These are phyloP conservation scores for Trichoderma gamsii DNA, from an alignment of 495 filamentous ascomycete species.

Conservation along the genomic window DNA sequence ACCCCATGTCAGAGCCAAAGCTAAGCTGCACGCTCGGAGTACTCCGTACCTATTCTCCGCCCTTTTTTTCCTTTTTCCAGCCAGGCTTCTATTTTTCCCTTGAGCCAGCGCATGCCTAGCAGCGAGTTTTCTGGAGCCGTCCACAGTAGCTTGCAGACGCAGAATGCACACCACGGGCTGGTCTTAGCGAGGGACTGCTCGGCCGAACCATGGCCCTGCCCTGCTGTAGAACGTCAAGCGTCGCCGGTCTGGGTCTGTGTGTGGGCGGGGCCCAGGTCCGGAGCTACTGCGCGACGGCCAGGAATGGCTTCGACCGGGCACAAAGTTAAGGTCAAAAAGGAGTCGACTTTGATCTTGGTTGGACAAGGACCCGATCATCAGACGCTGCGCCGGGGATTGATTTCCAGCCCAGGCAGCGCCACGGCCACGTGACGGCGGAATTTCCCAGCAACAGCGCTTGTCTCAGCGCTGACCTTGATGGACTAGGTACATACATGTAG, in stretches of 20 bases:
- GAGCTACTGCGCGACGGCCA: not conserved
- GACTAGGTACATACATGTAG: too few relatives aligned
- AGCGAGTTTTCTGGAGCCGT: not conserved
- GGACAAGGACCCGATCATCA: not conserved
- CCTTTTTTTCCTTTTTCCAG: not conserved
- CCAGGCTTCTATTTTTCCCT: not conserved
- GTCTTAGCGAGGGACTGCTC: not conserved
- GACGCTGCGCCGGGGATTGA: not conserved
- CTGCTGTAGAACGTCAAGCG: not conserved
- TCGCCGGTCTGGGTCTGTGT: not conserved
- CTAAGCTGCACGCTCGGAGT: not conserved
- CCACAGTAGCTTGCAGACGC: not conserved
- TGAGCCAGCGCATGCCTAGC: not conserved
- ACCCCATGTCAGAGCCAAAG: not conserved
- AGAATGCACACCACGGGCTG: not conserved
- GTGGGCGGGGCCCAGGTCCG: not conserved
- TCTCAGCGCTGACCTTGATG: too few relatives aligned
- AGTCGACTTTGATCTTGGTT: not conserved
- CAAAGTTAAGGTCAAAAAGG: not conserved
- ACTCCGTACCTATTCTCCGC: not conserved
- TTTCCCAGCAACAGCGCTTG: too few relatives aligned
- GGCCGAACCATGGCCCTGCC: not conserved
- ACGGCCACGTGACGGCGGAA: not conserved
- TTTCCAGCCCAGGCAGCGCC: not conserved
- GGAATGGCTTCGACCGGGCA: not conserved